Evolutionary conservation across 805 yeast genomes (phyloP), one percentile per base, ranked within the genome.

Genomic region (Saccharomyces jurei): DNA sequence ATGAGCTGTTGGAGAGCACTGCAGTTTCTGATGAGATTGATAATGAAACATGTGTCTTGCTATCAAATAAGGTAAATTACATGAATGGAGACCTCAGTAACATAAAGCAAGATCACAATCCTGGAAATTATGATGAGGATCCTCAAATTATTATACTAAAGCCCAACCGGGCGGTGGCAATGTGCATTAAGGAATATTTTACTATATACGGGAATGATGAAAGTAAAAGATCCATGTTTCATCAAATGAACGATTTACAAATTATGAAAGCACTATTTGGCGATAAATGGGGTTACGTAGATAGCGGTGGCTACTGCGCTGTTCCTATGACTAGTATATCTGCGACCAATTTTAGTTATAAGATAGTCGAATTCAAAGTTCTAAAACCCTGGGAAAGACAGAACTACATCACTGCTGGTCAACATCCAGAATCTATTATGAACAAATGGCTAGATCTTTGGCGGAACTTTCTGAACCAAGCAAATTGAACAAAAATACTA

Each of bases 11-110:
- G 27, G 61, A 58, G 4, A 56, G 58, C 14, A 57, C 59, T 22
- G 66, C 62, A 46, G 60, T 68, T 6, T 55, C 60, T 46, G 58
- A 61, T 27, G 70, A 68, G 52, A 67, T 69, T 36, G 73, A 69
- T 54, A 69, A 69, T 52, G 73, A 69, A 53, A 69, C 71, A 0
- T 69, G 72, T 54, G 70, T 69, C 1, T 51, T 69, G 47, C 57
- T 69, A 32, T 62, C 67, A n/a, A 68, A 68, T 54, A 29, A 49
- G 44, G 44, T 17, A 6, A 36, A 36, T 36, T 17, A 36, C 4
- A 36, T 36, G 27, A 41, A 47, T n/a, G 50, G 48, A 22, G 29
- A 47, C 10, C 36, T 51, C 26, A 54, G 32, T 3, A 31, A n/a
- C 13, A 8, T 29, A 8, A 14, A 52, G 36, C 49, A 51, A 36